phyloP scores from a whole-genome alignment of 345 rosid genomes.

The Tarenaya hassleriana region DNA sequence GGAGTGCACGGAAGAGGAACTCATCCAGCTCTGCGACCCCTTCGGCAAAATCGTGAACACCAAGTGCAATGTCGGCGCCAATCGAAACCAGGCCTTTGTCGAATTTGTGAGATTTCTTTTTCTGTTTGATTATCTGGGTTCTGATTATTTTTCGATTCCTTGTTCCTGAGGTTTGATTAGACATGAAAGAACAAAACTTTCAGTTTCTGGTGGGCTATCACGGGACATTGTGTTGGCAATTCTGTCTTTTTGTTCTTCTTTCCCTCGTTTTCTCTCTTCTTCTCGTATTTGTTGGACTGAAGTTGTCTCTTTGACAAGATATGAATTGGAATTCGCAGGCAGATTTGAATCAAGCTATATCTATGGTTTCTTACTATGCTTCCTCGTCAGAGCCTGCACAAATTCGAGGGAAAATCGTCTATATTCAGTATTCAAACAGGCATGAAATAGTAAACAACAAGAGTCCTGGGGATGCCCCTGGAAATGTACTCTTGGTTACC shows the following conservation, averaged over 20 bases:
- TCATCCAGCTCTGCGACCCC: constrained; percentile 70
- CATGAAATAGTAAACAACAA: constrained; percentile 95
- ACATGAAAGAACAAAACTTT: neutral
- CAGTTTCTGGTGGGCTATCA: constrained; percentile 7
- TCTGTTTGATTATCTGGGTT: neutral
- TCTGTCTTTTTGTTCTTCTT: neutral
- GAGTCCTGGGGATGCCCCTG: constrained; percentile 96
- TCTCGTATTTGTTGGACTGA: neutral
- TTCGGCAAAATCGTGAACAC: constrained; percentile 80
- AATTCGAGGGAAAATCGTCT: constrained; percentile 88
- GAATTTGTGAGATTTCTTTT: constrained; percentile 54
- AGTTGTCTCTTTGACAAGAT: constrained; percentile 13
- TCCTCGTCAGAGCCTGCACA: constrained; percentile 98
- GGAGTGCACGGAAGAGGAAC: constrained; percentile 72
- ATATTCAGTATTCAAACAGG: constrained; percentile 90
- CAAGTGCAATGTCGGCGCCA: constrained; percentile 78
- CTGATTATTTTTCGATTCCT: neutral
- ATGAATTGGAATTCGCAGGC: constrained; percentile 35
- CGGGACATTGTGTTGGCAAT: neutral
- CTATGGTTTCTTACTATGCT: constrained; percentile 94
- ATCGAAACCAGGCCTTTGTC: constrained; percentile 92
- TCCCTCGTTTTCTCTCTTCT: neutral
- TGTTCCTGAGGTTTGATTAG: constrained; percentile 1
- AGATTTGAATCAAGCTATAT: constrained; percentile 86
- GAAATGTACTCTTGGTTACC: constrained; percentile 85